Percentiles rank a stretch among this genome's conserved stretches.
These are phyloP conservation scores for Bathelium albidoporum DNA, from an alignment of 495 filamentous ascomycete genomes.

Conservation along the genomic window DNA sequence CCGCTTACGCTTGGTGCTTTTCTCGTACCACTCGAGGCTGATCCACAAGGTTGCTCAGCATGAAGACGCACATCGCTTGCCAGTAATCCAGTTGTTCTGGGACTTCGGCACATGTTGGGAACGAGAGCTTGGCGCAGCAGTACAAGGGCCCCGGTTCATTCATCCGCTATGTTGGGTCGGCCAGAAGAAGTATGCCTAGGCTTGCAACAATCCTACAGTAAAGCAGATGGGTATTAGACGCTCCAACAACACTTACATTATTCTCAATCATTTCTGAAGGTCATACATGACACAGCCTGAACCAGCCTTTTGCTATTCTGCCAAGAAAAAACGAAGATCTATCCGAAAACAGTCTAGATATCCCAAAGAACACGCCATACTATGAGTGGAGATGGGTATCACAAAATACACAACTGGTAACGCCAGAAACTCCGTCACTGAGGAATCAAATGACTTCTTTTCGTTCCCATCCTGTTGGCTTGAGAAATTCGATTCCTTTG, in stretches of 20 bases:
- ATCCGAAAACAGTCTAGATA: neutral
- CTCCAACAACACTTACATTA: neutral
- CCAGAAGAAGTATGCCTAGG: neutral
- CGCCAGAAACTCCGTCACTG: neutral
- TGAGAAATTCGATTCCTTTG: slow-evolving; percentile 59
- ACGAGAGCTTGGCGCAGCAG: neutral
- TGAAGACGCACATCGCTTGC: too few species aligned
- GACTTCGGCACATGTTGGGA: neutral
- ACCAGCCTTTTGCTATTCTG: neutral
- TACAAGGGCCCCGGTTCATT: neutral
- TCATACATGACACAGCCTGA: too few species aligned
- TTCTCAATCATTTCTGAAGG: neutral
- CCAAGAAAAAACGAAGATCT: neutral
- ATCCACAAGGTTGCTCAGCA: too few species aligned
- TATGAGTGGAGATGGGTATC: neutral
- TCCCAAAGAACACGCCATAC: neutral
- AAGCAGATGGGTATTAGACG: neutral
- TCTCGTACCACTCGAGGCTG: too few species aligned
- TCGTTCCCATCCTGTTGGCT: slow-evolving; percentile 69
- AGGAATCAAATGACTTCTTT: slow-evolving; percentile 58
- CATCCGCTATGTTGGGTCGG: neutral
- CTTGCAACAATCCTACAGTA: neutral
- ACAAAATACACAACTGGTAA: neutral
- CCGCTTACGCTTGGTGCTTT: neutral
- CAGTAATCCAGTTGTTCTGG: neutral